Conservation (phyloP, 345 rosid species). For the Sonneratia alba region DNA sequence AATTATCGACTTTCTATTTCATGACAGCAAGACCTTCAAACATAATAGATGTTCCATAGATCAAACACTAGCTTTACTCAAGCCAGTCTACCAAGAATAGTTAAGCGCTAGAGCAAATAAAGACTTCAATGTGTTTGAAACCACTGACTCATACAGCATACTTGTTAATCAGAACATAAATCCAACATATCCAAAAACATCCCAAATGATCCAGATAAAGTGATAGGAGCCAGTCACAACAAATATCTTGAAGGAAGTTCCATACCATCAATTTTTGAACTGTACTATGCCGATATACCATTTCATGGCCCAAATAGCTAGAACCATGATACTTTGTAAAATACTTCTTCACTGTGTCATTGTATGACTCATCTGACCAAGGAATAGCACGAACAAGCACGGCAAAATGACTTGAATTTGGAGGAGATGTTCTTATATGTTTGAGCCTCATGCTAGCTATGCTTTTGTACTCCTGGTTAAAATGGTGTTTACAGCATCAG, state of each 20-base stretch:
- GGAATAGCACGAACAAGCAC: slow-evolving; percentile 87
- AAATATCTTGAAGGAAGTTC: neutral
- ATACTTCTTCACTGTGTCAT: slow-evolving; percentile 52
- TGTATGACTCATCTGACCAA: slow-evolving; percentile 51
- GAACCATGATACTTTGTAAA: slow-evolving; percentile 60
- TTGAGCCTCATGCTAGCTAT: slow-evolving; percentile 67
- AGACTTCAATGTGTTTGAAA: neutral
- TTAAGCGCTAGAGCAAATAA: neutral
- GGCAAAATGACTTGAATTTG: slow-evolving; percentile 70
- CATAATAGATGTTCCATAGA: neutral
- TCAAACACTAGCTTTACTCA: neutral
- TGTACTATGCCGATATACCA: slow-evolving; percentile 54
- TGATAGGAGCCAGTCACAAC: neutral
- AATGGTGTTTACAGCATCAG: slow-evolving; percentile 9
- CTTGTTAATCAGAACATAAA: neutral
- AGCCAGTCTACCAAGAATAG: neutral
- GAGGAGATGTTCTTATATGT: slow-evolving; percentile 40
- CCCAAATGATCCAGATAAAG: neutral
- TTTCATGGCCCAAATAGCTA: slow-evolving; percentile 75
- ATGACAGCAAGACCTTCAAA: neutral
- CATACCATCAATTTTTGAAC: slow-evolving; percentile 72
- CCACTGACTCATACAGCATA: neutral
- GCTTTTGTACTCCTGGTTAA: slow-evolving; percentile 61
- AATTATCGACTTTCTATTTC: neutral
- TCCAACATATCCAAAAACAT: too few relatives aligned